Evolutionary conservation across 2,329 filamentous ascomycete genomes (phyloP), one percentile per base, ranked within the genome.

Genomic region (Microthyrium microscopicum): DNA sequence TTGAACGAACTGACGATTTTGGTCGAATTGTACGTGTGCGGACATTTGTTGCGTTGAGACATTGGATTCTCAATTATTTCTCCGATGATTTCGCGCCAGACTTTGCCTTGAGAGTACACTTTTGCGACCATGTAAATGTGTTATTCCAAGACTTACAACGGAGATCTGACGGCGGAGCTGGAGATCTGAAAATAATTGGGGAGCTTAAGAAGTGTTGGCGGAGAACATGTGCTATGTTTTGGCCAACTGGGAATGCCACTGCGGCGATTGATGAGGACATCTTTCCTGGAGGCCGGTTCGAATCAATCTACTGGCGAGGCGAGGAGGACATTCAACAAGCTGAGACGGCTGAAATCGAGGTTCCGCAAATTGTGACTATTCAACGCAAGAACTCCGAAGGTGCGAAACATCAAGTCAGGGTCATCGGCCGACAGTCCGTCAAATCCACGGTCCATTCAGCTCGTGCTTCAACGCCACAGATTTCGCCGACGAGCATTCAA

Each of bases 1-100:
- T 94, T 31, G 70, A 70, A 30, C 70, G 81, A 35, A 61, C 69
- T 29, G 82, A 92, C 49, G 83, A 94, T 50, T 73, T 76, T 37
- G 89, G 89, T 25, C 80, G 84, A 49, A 82, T 98, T 33, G 89
- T 94, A n/a, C 73, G 87, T 31, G 91, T 98, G 12, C 73, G 89
- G 26, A 91, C 85, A 0, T 98, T 95, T 58, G 89, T 94, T 18
- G 89, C 89, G 5, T 66, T 95, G 28, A 74, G 89, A 36, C 89
- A 98, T 54, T 98, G 89, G 89, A 85, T 95, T 37, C 58, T 98
- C 40, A 98, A 98, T 53, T 98, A 98, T 54, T 98, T 95, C 44
- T 68, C 81, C 35, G 89, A 98, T 49, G 89, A 98, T 50, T 98
- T 93, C 51, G 71, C 91, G 26, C 56, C 77, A 17, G 73, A 85